Evolutionary conservation across 2,329 filamentous ascomycete genomes (phyloP), one percentile per base, ranked within the genome.

Genomic region (Ophiosphaerella korrae): DNA sequence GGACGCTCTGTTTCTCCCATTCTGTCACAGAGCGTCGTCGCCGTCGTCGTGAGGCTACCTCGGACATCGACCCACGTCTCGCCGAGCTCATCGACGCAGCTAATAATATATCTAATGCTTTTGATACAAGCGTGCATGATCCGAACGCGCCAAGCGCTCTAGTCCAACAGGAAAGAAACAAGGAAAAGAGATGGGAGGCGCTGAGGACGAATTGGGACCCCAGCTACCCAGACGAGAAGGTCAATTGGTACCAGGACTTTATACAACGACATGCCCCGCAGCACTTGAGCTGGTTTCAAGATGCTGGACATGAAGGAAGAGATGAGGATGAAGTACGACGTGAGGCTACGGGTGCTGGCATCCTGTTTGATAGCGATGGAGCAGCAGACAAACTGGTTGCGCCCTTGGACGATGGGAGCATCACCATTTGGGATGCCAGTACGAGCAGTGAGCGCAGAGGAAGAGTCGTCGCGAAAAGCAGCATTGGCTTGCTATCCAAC

Each of bases 181-280:
- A 48, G 12, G 55, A 60, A 11, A 68, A 59, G 53, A 77, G 82
- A 60, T 76, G 77, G 48, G 74, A 77, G 18, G 82, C 85, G 42
- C 82, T 90, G 50, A 78, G 89, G 66, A 86, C 87, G 4, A 90
- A 90, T 60, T 96, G 92, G 92, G 90, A 96, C 61, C 90, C 90
- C 0, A 84, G 84, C 0, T 91, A 88, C 57, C 83, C 86, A 0
- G 77, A 75, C 4, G 92, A 97, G 74, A 79, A 78, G 35, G 80
- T 92, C 16, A 85, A 89, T 42, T 97, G 91, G 88, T 96, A 96
- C 71, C 83, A 89, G 48, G 92, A 97, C 72, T 96, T 92, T 67
- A 88, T 95, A 55, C 90, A 92, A 45, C 83, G 92, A 31, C 82
- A 92, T 73, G 91, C 85, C 1, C 86, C 87, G 0, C 80, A 91